Evolutionary conservation across 805 yeast genomes (phyloP).

Genomic region (Cyberlindnera meyerae): DNA sequence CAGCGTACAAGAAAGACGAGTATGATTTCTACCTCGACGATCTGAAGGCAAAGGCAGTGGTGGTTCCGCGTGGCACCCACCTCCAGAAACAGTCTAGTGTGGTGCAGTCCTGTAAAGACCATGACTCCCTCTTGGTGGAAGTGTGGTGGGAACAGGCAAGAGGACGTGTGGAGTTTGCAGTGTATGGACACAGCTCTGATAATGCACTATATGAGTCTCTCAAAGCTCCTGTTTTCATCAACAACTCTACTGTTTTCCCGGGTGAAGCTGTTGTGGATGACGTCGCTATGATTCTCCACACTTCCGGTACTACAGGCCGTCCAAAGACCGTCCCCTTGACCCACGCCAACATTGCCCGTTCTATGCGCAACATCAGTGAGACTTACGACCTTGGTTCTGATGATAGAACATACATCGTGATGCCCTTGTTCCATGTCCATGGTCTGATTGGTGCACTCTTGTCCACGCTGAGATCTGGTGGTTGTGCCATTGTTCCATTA

Average conservation of each 20-base stretch:
- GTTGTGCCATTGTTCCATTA: conserved; percentile 57
- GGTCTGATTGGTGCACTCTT: conserved; percentile 64
- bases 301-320: conserved; percentile 73
- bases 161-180: conserved; percentile 38
- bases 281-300: conserved; percentile 62
- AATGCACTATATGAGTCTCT: conserved; percentile 28
- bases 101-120: conserved; percentile 44
- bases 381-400: conserved; percentile 46
- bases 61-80: conserved; percentile 52
- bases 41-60: conserved; percentile 48
- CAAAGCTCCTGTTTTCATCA: conserved; percentile 27
- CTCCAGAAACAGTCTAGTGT: conserved; percentile 35
- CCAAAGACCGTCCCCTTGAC: conserved; percentile 74
- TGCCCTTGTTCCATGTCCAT: conserved; percentile 78
- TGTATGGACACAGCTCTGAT: conserved; percentile 24
- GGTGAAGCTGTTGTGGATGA: conserved; percentile 45
- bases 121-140: conserved; percentile 47
- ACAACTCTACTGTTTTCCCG: conserved; percentile 30
- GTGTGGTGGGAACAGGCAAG: conserved; percentile 40
- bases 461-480: conserved; percentile 56
- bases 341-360: conserved; percentile 56
- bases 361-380: conserved; percentile 52
- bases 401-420: conserved; percentile 60
- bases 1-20: conserved; percentile 55
- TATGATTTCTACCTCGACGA: conserved; percentile 63